A percentile compares a stretch with the other conserved stretches of the same genome.
Conservation (phyloP, 345 rosid genomes). For the Eutrema heterophyllum region DNA sequence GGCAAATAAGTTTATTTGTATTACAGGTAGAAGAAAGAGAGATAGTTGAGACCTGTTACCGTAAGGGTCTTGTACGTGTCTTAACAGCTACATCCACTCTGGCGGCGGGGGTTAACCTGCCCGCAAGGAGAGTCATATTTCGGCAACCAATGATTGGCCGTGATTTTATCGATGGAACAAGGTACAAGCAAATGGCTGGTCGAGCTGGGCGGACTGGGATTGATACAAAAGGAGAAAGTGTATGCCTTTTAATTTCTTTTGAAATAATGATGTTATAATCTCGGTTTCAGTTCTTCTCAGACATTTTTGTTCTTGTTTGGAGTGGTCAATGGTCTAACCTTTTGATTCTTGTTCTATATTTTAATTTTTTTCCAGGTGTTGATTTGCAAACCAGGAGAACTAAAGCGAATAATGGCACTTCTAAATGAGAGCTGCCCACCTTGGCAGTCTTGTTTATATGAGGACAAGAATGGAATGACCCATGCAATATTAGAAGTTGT, state of each 20-base stretch:
- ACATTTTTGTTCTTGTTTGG: slow-evolving; percentile 1
- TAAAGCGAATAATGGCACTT: slow-evolving; percentile 72
- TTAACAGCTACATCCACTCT: slow-evolving; percentile 97
- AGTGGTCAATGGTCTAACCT: slow-evolving; percentile 3
- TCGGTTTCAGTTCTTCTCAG: neutral
- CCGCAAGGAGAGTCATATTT: slow-evolving; percentile 97
- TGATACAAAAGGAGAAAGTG: slow-evolving; percentile 98
- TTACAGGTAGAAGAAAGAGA: slow-evolving; percentile 95
- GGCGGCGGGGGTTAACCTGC: slow-evolving; percentile 97
- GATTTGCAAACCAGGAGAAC: slow-evolving; percentile 82
- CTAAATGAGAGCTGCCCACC: slow-evolving; percentile 83
- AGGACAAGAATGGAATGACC: slow-evolving; percentile 98
- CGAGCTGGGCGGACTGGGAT: slow-evolving; percentile 99
- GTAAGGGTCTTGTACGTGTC: slow-evolving; percentile 81
- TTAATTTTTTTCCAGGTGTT: slow-evolving; percentile 53
- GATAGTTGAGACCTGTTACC: slow-evolving; percentile 86
- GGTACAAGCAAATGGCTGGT: slow-evolving; percentile 99
- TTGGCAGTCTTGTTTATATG: slow-evolving; percentile 88
- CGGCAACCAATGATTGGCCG: slow-evolving; percentile 96
- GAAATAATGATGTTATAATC: slow-evolving; percentile 8
- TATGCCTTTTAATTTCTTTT: slow-evolving; percentile 34
- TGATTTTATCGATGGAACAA: slow-evolving; percentile 95
- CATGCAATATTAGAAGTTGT: slow-evolving; percentile 99
- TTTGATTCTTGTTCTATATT: slow-evolving; percentile 13
- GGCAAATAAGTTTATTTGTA: slow-evolving; percentile 8